phyloP scores from a whole-genome alignment of 768 basidiomycete genomes.

The Leccinellum rugosiceps region DNA sequence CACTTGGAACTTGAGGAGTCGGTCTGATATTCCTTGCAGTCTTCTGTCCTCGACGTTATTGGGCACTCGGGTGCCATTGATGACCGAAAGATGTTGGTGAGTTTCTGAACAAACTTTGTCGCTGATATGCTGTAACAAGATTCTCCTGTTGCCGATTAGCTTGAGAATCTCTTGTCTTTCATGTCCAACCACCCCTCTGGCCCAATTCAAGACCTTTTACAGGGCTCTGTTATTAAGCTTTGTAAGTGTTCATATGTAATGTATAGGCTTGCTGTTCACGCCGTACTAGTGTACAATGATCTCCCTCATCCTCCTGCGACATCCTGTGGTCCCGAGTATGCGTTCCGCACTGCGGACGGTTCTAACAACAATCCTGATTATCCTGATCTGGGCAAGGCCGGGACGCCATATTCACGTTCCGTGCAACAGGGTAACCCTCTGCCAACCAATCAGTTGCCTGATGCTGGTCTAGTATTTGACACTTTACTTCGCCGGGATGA shows the following conservation, averaged over 20 bases:
- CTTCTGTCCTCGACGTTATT: slow-evolving; percentile 58
- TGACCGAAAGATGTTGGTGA: slow-evolving; percentile 73
- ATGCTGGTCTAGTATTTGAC: slow-evolving; percentile 79
- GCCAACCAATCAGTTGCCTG: slow-evolving; percentile 67
- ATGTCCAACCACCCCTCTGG: slow-evolving; percentile 58
- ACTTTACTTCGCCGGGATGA: slow-evolving; percentile 69
- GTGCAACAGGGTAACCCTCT: slow-evolving; percentile 69
- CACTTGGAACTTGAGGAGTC: neutral
- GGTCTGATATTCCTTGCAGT: slow-evolving; percentile 32
- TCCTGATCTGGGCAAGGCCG: slow-evolving; percentile 76
- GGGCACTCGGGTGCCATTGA: slow-evolving; percentile 61
- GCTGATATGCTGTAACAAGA: neutral
- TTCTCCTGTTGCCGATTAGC: slow-evolving; percentile 36
- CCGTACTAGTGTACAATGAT: slow-evolving; percentile 68
- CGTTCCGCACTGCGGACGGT: slow-evolving; percentile 76
- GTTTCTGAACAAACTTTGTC: slow-evolving; percentile 21
- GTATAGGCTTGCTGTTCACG: neutral
- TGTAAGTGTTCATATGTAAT: slow-evolving; percentile 41
- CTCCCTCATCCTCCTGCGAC: slow-evolving; percentile 77
- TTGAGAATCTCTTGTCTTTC: slow-evolving; percentile 66
- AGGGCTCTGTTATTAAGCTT: slow-evolving; percentile 44
- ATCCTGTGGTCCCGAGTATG: slow-evolving; percentile 56
- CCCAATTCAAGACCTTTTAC: slow-evolving; percentile 36
- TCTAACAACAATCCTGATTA: slow-evolving; percentile 66
- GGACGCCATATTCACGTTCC: slow-evolving; percentile 77